Base-by-base conservation (phyloP, 2,329 filamentous ascomycete species). In the Cladosporium sp. region DNA sequence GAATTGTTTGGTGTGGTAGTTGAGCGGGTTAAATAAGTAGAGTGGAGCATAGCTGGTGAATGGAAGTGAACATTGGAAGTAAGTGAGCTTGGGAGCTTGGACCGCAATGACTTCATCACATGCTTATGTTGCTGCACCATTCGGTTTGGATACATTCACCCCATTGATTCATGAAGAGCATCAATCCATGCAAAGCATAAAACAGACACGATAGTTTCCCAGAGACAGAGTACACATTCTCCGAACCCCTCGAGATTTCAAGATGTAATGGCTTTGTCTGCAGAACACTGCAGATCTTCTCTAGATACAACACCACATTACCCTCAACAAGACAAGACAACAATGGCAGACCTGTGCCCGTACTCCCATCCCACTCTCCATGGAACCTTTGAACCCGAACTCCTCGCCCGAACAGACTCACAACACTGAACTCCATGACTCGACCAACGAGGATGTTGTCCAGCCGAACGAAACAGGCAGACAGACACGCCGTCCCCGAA, bases 41-140 rank as follows among this genome's bases (percentile, higher is more conserved):
- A 31, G 35, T 46, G 46, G 37, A n/a, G 37, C 16, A 23, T 28
- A 29, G 26, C 29, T 60, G 40, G 8, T 5, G 26, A 26, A 18
- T 61, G 40, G 29, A 35, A 62, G 44, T 46, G 56, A 59, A 46
- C 56, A 29, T 59, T 58, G 26, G 37, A 26, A 35, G 44, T 35
- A 26, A 5, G 44, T 35, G 59, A 62, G 59, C 59, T 62, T 35
- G 11, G 33, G 37, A 61, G 59, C 59, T 62, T 52, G 23, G 59
- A 28, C 59, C 56, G 56, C 56, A 44, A 59, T 59, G 56, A 59
- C 56, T 44, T 59, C 55, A 58, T 56, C 52, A 46, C n/a, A 44
- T 44, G n/a, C 40, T 46, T n/a, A 44, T 44, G n/a, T n/a, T 46
- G 8, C 40, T 46, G n/a, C 40, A 46, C 40, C n/a, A 46, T 21